Base-by-base conservation (phyloP, 2,329 filamentous ascomycete species). In the Fusarium chlamydosporum region DNA sequence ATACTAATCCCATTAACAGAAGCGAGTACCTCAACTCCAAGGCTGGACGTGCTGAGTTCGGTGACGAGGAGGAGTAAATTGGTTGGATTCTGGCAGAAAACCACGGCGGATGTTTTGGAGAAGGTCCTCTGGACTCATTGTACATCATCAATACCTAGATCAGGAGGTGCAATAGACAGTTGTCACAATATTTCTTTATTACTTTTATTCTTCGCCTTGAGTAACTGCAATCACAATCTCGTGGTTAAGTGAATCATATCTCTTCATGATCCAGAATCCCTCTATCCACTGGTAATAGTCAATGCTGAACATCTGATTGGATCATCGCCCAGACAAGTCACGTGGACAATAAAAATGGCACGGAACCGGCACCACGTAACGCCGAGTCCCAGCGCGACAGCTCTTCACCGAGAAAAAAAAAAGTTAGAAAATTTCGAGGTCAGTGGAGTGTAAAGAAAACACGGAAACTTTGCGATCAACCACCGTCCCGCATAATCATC, bases 1-100 rank as follows among this genome's bases (percentile, higher is more conserved):
- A 37, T 45, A 45, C 67, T 77, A 61, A 74, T 20, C 13, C 8
- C 12, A 7, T 18, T 13, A 27, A 12, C 48, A 94, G 92, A 82
- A 94, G 93, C 84, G 86, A 93, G 79, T 93, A 91, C 83, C 84
- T 92, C 76, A 92, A 93, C 86, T 93, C 91, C 74, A 94, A 94
- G 87, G 83, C 85, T 57, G 91, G 91, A 53, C 89, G 90, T 74
- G 84, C 83, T 62, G 84, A 86, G 82, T 82, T 82, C 68, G 80
- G 34, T 53, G 82, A 79, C 40, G 79, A 81, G 74, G 82, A 81
- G 72, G 82, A 83, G 76, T 84, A 82, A 79, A 72, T 40, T 45
- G 38, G 40, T 47, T 50, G 43, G 61, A 53, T 59, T 27, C 29
- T 46, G 38, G 43, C 47, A 60, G 64, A 51, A 68, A 68, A 51